Percentiles rank a stretch among this genome's conserved stretches.
These are phyloP conservation scores for Kentomonas sorsogonicus DNA, from an alignment of 208 protist species.

Conservation along the genomic window DNA sequence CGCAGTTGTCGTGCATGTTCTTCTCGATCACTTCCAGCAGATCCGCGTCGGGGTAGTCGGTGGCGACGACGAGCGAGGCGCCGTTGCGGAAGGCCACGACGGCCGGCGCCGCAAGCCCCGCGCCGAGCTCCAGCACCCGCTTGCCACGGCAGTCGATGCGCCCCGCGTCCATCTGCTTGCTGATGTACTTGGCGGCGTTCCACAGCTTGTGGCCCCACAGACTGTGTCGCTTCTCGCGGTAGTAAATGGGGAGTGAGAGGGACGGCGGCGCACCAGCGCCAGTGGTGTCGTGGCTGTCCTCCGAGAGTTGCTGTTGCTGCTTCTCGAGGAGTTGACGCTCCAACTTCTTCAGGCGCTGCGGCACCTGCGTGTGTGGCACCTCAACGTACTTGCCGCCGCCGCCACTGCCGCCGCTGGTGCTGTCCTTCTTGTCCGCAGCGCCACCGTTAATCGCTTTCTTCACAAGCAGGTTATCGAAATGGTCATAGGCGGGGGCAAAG, in stretches of 20 bases:
- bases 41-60: conserved; percentile 78
- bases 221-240: conserved; percentile 80
- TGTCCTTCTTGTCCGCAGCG: background rate
- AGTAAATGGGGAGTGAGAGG: too few species aligned
- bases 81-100: conserved; percentile 69
- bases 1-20: conserved; percentile 73
- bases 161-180: conserved; percentile 78
- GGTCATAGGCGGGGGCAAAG: conserved; percentile 43
- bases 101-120: conserved; percentile 76
- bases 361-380: too few species aligned
- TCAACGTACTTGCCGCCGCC: too few species aligned
- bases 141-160: conserved; percentile 67
- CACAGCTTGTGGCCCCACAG: conserved; percentile 84
- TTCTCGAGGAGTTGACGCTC: too few species aligned
- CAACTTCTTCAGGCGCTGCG: too few species aligned
- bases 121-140: conserved; percentile 80
- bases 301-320: too few species aligned
- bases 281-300: too few species aligned
- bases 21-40: conserved; percentile 69
- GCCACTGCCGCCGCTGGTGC: too few species aligned
- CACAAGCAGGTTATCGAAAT: conserved; percentile 29
- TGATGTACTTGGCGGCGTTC: conserved; percentile 86
- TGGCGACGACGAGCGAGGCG: conserved; percentile 59
- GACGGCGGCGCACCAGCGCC: too few species aligned
- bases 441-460: background rate